Percentiles rank a stretch among this genome's conserved stretches.
These are phyloP conservation scores for Aspergillus bridgeri DNA, from an alignment of 495 filamentous ascomycete species.

Conservation along the genomic window DNA sequence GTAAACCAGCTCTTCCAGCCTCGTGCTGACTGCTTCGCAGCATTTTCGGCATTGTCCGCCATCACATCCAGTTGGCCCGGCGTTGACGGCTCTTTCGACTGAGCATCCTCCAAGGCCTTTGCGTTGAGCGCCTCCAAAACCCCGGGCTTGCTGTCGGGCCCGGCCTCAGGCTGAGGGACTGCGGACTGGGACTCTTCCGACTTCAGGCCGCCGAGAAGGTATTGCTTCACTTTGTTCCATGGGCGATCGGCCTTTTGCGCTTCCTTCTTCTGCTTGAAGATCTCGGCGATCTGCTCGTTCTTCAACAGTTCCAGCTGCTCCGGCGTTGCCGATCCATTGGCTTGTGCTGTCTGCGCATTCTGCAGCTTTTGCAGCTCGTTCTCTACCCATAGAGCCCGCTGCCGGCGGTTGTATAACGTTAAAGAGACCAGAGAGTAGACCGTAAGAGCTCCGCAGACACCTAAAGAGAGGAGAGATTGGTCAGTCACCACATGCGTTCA, in stretches of 20 bases:
- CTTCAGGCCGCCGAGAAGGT: slow-evolving; percentile 47
- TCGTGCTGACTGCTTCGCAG: slow-evolving; percentile 36
- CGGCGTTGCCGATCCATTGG: slow-evolving; percentile 57
- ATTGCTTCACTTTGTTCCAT: slow-evolving; percentile 43
- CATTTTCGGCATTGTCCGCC: slow-evolving; percentile 40
- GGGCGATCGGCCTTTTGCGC: slow-evolving; percentile 42
- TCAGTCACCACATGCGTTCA: neutral
- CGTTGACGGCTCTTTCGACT: slow-evolving; percentile 16
- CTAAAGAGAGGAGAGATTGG: slow-evolving; percentile 35
- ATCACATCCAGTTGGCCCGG: slow-evolving; percentile 41
- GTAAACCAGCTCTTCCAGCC: slow-evolving; percentile 47
- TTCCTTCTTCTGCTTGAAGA: slow-evolving; percentile 41
- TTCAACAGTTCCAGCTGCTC: slow-evolving; percentile 51
- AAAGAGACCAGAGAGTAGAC: slow-evolving; percentile 82
- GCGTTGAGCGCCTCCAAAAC: slow-evolving; percentile 41
- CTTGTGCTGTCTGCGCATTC: slow-evolving; percentile 57
- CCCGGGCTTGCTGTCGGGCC: slow-evolving; percentile 18
- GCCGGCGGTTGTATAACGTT: slow-evolving; percentile 77
- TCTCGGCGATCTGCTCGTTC: slow-evolving; percentile 55
- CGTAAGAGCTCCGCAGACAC: slow-evolving; percentile 67
- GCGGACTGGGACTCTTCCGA: slow-evolving; percentile 39
- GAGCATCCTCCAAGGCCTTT: slow-evolving; percentile 24
- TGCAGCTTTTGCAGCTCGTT: slow-evolving; percentile 58
- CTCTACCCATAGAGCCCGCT: slow-evolving; percentile 62
- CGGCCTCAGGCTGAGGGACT: slow-evolving; percentile 13